Conservation (phyloP, 305 asterid species). For the Fraxinus dipetala region DNA sequence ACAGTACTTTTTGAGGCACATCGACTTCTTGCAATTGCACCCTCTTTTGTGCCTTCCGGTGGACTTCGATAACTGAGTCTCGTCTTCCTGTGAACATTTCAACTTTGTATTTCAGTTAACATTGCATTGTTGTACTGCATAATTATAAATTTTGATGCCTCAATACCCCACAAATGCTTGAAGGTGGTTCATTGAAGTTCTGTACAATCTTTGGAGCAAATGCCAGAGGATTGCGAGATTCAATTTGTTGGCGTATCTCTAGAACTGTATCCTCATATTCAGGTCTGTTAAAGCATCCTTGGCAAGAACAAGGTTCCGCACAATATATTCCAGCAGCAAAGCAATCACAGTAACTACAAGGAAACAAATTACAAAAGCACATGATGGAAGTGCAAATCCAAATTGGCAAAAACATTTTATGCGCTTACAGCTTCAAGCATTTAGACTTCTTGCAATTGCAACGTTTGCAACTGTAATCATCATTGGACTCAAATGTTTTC, state of each 20-base stretch:
- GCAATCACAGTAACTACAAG: constrained; percentile 78
- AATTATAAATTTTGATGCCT: constrained; percentile 17
- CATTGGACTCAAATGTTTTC: constrained; percentile 39
- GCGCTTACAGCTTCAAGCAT: constrained; percentile 81
- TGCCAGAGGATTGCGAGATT: constrained; percentile 72
- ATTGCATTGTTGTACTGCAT: constrained; percentile 11
- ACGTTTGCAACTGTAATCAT: constrained; percentile 54
- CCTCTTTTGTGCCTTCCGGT: constrained; percentile 77
- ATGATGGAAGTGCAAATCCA: constrained; percentile 16
- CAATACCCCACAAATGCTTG: constrained; percentile 43
- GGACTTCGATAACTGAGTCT: constrained; percentile 40
- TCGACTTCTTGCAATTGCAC: constrained; percentile 86
- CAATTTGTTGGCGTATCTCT: constrained; percentile 52
- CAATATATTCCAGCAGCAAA: constrained; percentile 80
- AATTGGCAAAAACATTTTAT: constrained; percentile 12
- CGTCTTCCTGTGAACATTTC: constrained; percentile 47
- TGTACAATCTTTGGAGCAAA: constrained; percentile 64
- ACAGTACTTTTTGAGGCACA: constrained; percentile 80
- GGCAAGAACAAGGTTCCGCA: constrained; percentile 69
- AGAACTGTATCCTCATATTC: constrained; percentile 62
- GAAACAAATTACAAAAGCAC: constrained; percentile 24
- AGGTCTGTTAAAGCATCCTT: constrained; percentile 66
- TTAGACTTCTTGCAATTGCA: constrained; percentile 80
- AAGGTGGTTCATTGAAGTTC: constrained; percentile 29
- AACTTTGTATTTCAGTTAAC: constrained; percentile 8